phyloP scores from a whole-genome alignment of 345 rosid species.

The Boechera stricta region DNA sequence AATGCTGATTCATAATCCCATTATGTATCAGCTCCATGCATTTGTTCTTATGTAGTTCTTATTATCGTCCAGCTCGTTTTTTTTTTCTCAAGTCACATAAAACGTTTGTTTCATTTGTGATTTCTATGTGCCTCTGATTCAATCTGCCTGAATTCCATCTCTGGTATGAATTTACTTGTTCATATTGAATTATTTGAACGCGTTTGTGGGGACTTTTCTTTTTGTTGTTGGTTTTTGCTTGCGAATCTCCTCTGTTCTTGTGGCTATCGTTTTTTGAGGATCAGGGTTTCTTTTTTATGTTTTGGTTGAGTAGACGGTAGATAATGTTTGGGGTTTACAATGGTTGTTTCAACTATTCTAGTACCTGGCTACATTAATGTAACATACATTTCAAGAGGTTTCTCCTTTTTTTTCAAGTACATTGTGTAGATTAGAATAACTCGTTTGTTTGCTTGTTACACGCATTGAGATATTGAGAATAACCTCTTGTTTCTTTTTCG shows the following conservation, averaged over 20 bases:
- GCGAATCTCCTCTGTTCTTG: conserved; percentile 24
- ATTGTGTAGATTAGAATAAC: not conserved
- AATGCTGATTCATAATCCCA: not conserved
- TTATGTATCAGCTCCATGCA: conserved; percentile 30
- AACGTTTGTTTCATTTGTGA: not conserved
- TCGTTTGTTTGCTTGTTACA: conserved; percentile 6
- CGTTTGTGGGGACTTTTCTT: not conserved
- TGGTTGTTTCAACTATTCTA: conserved; percentile 6
- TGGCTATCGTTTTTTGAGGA: not conserved
- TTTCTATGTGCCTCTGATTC: not conserved
- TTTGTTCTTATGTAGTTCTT: not conserved
- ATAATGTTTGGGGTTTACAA: not conserved
- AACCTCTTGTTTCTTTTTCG: not conserved
- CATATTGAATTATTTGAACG: not conserved
- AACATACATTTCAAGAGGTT: not conserved
- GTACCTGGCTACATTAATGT: not conserved
- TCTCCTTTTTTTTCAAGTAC: not conserved
- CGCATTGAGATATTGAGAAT: conserved; percentile 2
- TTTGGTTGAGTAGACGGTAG: conserved; percentile 10
- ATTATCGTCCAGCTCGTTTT: not conserved
- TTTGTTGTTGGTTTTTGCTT: not conserved
- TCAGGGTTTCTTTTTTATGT: not conserved
- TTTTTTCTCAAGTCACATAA: not conserved
- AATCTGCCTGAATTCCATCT: conserved; percentile 13
- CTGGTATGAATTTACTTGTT: not conserved